A percentile compares a stretch with the other conserved stretches of the same genome.
These are phyloP conservation scores for Kwoniella sp. DNA, from an alignment of 768 basidiomycete species.

Conservation along the genomic window DNA sequence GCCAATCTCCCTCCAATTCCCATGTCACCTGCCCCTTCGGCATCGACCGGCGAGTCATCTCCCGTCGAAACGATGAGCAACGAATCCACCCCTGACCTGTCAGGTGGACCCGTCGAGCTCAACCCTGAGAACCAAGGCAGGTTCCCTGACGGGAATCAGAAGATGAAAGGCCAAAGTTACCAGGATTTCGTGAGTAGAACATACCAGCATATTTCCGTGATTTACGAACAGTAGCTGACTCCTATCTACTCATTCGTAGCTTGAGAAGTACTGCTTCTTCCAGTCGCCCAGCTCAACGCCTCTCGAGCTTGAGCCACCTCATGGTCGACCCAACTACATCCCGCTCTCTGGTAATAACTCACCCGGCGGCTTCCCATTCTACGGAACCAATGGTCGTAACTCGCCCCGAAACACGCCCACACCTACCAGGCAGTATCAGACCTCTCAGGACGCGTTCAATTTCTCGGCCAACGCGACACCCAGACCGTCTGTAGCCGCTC, in stretches of 20 bases:
- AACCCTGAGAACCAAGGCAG: slow-evolving; percentile 39
- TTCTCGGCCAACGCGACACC: slow-evolving; percentile 10
- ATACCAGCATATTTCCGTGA: not conserved
- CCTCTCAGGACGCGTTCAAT: slow-evolving; percentile 37
- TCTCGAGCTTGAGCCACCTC: slow-evolving; percentile 26
- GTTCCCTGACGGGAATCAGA: slow-evolving; percentile 15
- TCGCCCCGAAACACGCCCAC: slow-evolving; percentile 37
- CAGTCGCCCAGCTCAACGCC: slow-evolving; percentile 46
- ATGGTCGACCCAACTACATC: slow-evolving; percentile 25
- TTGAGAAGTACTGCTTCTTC: slow-evolving; percentile 55
- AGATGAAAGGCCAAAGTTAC: slow-evolving; percentile 39
- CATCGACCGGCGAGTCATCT: slow-evolving; percentile 46
- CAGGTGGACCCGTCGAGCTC: slow-evolving; percentile 32
- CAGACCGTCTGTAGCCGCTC: not conserved
- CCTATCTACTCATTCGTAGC: slow-evolving; percentile 27
- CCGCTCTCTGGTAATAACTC: slow-evolving; percentile 26
- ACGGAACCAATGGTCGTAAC: slow-evolving; percentile 17
- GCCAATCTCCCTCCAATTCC: slow-evolving; percentile 26
- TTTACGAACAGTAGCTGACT: not conserved
- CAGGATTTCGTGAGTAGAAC: slow-evolving; percentile 52
- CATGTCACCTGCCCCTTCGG: slow-evolving; percentile 41
- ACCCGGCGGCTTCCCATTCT: slow-evolving; percentile 48
- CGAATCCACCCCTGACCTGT: slow-evolving; percentile 35
- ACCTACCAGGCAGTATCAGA: slow-evolving; percentile 33
- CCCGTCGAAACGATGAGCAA: slow-evolving; percentile 35